Percentiles rank a stretch among this genome's conserved stretches.
Conservation (phyloP, 106 monocot genomes). For the Allium fistulosum region DNA sequence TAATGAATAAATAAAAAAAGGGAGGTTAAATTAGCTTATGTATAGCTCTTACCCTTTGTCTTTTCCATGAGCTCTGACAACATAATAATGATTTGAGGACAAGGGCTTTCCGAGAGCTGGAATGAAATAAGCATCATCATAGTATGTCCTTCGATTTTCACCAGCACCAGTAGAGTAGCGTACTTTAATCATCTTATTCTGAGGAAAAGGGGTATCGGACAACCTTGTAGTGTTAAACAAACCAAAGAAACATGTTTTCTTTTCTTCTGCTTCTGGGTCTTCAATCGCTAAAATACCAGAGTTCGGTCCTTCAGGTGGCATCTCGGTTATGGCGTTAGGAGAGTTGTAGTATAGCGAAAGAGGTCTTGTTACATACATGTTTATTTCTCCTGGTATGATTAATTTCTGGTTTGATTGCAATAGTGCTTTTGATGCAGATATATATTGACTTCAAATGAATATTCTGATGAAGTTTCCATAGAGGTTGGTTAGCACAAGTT, state of each 20-base stretch:
- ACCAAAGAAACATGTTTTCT: constrained; percentile 1
- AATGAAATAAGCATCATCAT: not conserved
- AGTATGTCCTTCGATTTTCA: not conserved
- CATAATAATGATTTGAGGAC: constrained; percentile 8
- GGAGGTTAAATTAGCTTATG: not conserved
- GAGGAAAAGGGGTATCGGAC: not conserved
- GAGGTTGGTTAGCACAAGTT: too few species aligned
- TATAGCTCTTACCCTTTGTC: not conserved
- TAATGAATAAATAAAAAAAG: not conserved
- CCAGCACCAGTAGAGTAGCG: not conserved
- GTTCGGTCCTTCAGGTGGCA: constrained; percentile 10
- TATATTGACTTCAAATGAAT: too few species aligned
- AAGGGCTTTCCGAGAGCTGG: constrained; percentile 2
- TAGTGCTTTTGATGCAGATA: too few species aligned
- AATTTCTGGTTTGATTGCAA: too few species aligned
- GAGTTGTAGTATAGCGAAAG: constrained; percentile 4
- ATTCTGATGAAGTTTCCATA: too few species aligned
- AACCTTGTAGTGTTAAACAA: not conserved
- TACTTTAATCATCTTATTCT: not conserved
- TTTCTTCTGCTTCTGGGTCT: not conserved
- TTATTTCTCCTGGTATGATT: not conserved
- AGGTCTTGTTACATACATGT: constrained; percentile 14
- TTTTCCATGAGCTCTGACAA: constrained; percentile 6
- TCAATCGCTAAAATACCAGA: constrained; percentile 7
- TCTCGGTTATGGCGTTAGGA: not conserved